Base-by-base conservation (phyloP, 306 rosid genomes). In the Fragaria nilgerrensis region DNA sequence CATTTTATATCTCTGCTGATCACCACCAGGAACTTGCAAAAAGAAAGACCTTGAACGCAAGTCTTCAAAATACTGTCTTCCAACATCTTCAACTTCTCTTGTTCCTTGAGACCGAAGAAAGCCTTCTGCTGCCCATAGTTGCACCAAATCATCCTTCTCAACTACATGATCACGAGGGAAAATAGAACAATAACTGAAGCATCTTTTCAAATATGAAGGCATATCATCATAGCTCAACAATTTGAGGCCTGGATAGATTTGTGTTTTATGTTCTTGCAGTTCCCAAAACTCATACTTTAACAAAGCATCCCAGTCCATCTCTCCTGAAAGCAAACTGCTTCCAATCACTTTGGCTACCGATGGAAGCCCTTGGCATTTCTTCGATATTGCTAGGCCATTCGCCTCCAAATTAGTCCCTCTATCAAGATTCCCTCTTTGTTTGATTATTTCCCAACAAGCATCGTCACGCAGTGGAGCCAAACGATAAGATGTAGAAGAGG, bases 91-190 rank as follows among this genome's bases (percentile, higher is more conserved):
- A 34, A 72, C 4, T 22, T 47, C 45, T 72, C 39, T 55, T 73
- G 9, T 25, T 72, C 71, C 78, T 63, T 36, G 34, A 5, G 70
- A 37, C 66, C 62, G 74, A 58, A 81, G 14, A 10, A 76, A 76
- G 53, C 84, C 84, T 66, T 81, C 85, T n/a, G 65, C 77, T 45
- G 58, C 78, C 81, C 78, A 81, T 15, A 72, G 27, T 12, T 65
- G 78, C 16, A 73, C 81, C 65, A 81, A 77, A 72, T 77, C 81
- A 71, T 81, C 78, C 70, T 32, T 55, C 3, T n/a, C 50, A 58
- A 81, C 72, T 44, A 64, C 78, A 65, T 63, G 78, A 53, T 66
- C 27, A 8, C 53, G 22, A 4, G 85, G 78, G 1, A 72, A 81
- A 43, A 81, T 66, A 9, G 75, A 77, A 44, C 78, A 81, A 56